Evolutionary conservation across 1,284 basidiomycete genomes (phyloP).

Genomic region (Sanghuangporus weigelae): DNA sequence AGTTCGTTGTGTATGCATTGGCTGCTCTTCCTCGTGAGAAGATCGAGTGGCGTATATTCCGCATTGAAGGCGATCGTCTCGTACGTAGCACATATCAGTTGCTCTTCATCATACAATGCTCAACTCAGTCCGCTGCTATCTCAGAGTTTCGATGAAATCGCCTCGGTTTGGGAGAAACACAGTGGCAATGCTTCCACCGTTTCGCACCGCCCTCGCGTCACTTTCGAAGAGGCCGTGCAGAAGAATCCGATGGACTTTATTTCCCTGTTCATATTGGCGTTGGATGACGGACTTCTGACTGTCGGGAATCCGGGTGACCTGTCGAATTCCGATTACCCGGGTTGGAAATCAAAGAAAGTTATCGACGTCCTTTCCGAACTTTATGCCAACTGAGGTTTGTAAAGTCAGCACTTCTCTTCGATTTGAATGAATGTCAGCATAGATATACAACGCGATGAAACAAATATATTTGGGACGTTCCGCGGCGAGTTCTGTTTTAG

Average conservation of each 20-base stretch:
- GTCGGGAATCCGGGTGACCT: constrained; percentile 10
- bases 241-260: constrained; percentile 12
- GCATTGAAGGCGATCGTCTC: constrained; percentile 34
- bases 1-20: constrained; percentile 33
- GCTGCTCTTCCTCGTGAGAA: constrained; percentile 26
- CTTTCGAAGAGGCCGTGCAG: constrained; percentile 1
- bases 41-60: constrained; percentile 28
- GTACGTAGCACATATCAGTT: not conserved
- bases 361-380: not conserved
- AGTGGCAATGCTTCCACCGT: not conserved
- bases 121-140: not conserved
- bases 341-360: constrained; percentile 10
- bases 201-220: not conserved
- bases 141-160: constrained; percentile 4
- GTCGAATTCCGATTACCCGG: constrained; percentile 6
- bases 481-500: too few relatives aligned
- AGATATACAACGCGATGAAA: too few relatives aligned
- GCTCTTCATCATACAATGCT: not conserved
- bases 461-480: too few relatives aligned
- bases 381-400: not conserved
- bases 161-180: not conserved
- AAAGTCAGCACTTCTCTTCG: not conserved
- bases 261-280: not conserved
- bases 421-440: too few relatives aligned
- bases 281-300: not conserved